These are phyloP conservation scores for Tetrahymena borealis DNA, from an alignment of 73 alveolate genomes.

Conservation along the genomic window DNA sequence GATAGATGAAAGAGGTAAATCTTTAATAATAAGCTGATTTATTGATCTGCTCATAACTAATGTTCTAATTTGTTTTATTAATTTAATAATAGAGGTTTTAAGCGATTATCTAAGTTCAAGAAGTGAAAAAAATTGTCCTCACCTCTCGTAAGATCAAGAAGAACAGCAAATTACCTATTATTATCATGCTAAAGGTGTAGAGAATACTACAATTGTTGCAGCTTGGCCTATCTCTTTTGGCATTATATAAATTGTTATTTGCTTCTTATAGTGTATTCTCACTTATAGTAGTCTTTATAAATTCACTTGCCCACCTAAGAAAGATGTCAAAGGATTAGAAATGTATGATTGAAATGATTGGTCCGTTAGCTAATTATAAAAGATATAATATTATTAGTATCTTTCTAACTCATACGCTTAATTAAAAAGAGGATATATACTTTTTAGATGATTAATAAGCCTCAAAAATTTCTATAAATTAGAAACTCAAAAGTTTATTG, in stretches of 20 bases:
- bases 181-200: background rate
- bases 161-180: background rate
- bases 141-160: background rate
- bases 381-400: background rate
- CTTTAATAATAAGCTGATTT: background rate
- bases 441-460: no score
- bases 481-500: no score
- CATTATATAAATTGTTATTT: background rate
- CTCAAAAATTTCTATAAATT: no score
- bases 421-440: no score
- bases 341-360: background rate
- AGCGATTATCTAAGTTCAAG: background rate
- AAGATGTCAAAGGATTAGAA: background rate
- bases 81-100: background rate
- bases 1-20: background rate
- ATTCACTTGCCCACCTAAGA: background rate
- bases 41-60: background rate
- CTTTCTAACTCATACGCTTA: background rate
- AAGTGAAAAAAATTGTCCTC: background rate
- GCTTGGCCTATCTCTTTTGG: background rate
- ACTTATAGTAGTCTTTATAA: background rate
- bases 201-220: background rate
- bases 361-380: background rate
- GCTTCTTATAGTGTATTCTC: background rate
- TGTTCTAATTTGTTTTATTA: background rate